phyloP scores from a whole-genome alignment of 441 rosid genomes.

The Biscutella laevigata region DNA sequence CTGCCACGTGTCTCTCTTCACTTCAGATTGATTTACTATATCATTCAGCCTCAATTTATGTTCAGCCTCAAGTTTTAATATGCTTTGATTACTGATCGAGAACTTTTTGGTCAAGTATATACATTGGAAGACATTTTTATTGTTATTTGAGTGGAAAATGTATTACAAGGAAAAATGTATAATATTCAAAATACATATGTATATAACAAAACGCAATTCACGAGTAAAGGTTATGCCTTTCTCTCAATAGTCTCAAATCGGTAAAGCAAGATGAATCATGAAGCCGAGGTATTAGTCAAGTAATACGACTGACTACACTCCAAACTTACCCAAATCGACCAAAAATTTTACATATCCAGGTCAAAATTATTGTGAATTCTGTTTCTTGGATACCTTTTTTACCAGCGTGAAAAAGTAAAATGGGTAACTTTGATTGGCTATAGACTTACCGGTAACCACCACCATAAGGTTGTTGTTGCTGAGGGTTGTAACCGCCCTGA shows the following conservation, averaged over 20 bases:
- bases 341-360: constrained; percentile 8
- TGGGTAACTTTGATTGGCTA: not conserved
- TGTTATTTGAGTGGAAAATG: not conserved
- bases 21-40: too few relatives aligned
- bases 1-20: too few relatives aligned
- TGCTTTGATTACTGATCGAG: too few relatives aligned
- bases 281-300: not conserved
- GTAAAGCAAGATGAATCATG: not conserved
- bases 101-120: too few relatives aligned
- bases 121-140: not conserved
- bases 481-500: constrained; percentile 44
- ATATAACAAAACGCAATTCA: not conserved
- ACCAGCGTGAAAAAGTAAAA: not conserved
- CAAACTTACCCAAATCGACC: constrained; percentile 7
- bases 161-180: not conserved
- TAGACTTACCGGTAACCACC: constrained; percentile 53
- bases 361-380: constrained; percentile 7
- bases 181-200: not conserved
- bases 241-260: not conserved
- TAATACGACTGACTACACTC: constrained; percentile 4
- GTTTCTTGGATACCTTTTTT: not conserved
- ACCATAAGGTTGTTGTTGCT: constrained; percentile 65
- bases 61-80: too few relatives aligned
- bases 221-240: not conserved
- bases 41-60: too few relatives aligned